Evolutionary conservation across 1,284 basidiomycete genomes (phyloP).

Genomic region (Boletus mariae): DNA sequence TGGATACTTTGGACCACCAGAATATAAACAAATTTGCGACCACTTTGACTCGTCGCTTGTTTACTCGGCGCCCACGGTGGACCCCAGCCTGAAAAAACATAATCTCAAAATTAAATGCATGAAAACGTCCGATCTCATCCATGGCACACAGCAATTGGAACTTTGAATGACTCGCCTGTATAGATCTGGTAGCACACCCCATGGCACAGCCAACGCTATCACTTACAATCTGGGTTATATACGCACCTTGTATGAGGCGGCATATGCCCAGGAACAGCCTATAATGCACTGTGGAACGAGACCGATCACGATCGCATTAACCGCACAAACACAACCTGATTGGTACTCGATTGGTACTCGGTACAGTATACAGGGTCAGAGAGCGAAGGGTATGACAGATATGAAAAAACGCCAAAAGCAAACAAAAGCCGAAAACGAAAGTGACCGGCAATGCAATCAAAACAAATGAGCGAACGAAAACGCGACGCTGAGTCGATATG

Average conservation of each 20-base stretch:
- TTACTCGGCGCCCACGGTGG: not conserved
- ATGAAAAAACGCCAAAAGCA: not conserved
- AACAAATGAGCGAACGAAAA: not conserved
- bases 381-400: not conserved
- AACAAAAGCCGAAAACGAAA: not conserved
- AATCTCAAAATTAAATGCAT: not conserved
- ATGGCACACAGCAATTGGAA: not conserved
- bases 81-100: not conserved
- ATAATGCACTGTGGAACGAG: not conserved
- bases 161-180: too few relatives aligned
- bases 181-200: not conserved
- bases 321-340: not conserved
- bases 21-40: too few relatives aligned
- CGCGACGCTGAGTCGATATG: slow-evolving; percentile 1
- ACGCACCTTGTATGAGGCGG: too few relatives aligned
- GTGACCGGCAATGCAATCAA: not conserved
- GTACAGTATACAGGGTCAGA: not conserved
- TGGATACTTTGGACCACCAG: not conserved
- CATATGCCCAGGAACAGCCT: not conserved
- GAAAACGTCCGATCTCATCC: not conserved
- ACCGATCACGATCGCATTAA: not conserved
- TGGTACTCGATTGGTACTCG: not conserved
- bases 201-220: not conserved
- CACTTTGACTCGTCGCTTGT: not conserved
- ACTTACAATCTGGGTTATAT: too few relatives aligned